Evolutionary conservation across 352 stramenopile genomes (phyloP).

Genomic region (Blastocystis sp.): DNA sequence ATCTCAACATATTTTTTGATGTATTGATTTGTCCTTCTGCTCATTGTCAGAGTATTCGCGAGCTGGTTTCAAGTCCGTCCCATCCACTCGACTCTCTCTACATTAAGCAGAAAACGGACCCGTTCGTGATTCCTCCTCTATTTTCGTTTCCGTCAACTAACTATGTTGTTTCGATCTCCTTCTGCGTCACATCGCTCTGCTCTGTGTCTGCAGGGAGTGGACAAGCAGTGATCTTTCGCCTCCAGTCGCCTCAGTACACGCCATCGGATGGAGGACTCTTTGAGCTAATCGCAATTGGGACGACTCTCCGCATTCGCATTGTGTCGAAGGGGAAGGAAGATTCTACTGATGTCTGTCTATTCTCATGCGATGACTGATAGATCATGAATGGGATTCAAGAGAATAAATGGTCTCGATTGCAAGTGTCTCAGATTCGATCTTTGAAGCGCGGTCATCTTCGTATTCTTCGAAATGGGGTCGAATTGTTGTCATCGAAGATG

Average conservation of each 20-base stretch:
- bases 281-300: not conserved
- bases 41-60: not conserved
- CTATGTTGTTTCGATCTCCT: not conserved
- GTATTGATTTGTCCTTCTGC: not conserved
- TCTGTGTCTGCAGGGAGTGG: not conserved
- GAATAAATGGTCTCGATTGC: not conserved
- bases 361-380: not conserved
- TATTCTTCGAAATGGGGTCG: not conserved
- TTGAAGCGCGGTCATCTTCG: not conserved
- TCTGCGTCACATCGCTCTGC: not conserved
- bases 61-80: not conserved
- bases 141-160: not conserved
- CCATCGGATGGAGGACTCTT: not conserved
- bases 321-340: slow-evolving; percentile 10
- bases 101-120: not conserved
- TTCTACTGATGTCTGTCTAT: not conserved
- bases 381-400: not conserved
- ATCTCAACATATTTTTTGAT: not conserved
- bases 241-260: not conserved
- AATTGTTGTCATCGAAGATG: not conserved
- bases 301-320: not conserved
- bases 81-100: not conserved
- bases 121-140: not conserved
- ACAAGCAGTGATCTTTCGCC: not conserved
- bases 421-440: not conserved